phyloP scores from a whole-genome alignment of 495 filamentous ascomycete species.

The Bacidia gigantensis region DNA sequence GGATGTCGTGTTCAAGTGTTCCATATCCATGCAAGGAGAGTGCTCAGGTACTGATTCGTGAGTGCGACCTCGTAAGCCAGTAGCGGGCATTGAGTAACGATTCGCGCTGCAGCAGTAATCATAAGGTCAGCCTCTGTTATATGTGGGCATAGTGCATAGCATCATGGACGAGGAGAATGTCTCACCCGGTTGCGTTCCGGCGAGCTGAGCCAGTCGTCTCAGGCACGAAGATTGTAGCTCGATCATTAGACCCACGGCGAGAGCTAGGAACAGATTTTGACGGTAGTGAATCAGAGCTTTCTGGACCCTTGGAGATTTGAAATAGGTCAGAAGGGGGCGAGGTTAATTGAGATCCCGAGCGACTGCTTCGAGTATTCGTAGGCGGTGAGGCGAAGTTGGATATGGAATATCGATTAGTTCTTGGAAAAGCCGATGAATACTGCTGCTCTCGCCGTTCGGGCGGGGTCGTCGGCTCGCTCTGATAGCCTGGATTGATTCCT shows the following conservation, averaged over 20 bases:
- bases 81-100: slow-evolving; percentile 81
- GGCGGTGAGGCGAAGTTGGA: slow-evolving; percentile 71
- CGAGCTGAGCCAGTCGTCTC: slow-evolving; percentile 48
- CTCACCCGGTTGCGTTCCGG: slow-evolving; percentile 47
- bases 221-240: slow-evolving; percentile 14
- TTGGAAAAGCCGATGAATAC: slow-evolving; percentile 58
- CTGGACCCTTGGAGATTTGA: slow-evolving; percentile 36
- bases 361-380: slow-evolving; percentile 57
- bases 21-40: slow-evolving; percentile 36
- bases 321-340: slow-evolving; percentile 40
- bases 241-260: slow-evolving; percentile 37
- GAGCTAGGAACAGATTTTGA: slow-evolving; percentile 81
- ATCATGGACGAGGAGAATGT: slow-evolving; percentile 35
- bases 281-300: slow-evolving; percentile 39
- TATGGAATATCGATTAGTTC: slow-evolving; percentile 70
- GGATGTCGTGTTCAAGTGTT: slow-evolving; percentile 61
- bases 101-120: slow-evolving; percentile 45
- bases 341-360: slow-evolving; percentile 58
- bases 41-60: slow-evolving; percentile 35
- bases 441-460: slow-evolving; percentile 75
- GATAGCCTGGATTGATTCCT: slow-evolving; percentile 47
- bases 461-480: slow-evolving; percentile 93
- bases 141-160: not conserved
- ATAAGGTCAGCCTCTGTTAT: not conserved
- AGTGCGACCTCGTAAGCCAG: slow-evolving; percentile 43